These are phyloP conservation scores for Jatropha podagrica DNA, from an alignment of 441 rosid genomes.

Conservation along the genomic window DNA sequence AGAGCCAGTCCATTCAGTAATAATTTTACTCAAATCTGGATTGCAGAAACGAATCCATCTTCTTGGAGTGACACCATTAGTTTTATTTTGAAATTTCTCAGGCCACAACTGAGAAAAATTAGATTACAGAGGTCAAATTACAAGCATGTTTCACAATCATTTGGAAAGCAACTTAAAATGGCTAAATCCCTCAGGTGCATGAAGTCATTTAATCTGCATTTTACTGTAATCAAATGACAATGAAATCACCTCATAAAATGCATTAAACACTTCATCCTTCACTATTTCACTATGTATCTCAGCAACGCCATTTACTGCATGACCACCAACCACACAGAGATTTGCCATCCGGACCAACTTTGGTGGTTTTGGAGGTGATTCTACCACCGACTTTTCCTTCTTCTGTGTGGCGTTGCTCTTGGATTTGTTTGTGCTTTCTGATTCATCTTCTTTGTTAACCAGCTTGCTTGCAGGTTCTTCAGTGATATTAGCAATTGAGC, in stretches of 20 bases:
- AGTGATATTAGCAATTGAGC: constrained; percentile 28
- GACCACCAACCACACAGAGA: constrained; percentile 87
- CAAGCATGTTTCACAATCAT: neutral
- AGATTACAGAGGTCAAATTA: constrained; percentile 19
- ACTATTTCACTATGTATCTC: constrained; percentile 95
- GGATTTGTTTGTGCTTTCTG: constrained; percentile 20
- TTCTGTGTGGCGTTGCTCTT: constrained; percentile 21
- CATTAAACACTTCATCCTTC: constrained; percentile 82
- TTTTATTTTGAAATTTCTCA: constrained; percentile 85
- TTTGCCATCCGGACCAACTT: constrained; percentile 96
- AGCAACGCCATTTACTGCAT: constrained; percentile 97
- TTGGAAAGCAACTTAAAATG: neutral
- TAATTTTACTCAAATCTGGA: constrained; percentile 73
- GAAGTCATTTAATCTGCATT: constrained; percentile 11
- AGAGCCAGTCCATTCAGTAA: constrained; percentile 77
- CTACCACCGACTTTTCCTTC: constrained; percentile 35
- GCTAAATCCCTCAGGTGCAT: constrained; percentile 3
- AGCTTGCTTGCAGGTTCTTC: constrained; percentile 32
- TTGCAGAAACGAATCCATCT: constrained; percentile 93
- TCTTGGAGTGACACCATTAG: constrained; percentile 97
- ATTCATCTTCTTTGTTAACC: constrained; percentile 23
- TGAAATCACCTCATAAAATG: constrained; percentile 60
- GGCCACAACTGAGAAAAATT: constrained; percentile 77
- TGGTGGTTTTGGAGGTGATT: constrained; percentile 49
- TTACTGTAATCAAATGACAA: constrained; percentile 7